Evolutionary conservation across 768 basidiomycete species (phyloP), one percentile per base, ranked within the genome.

Genomic region (Boletus pseudo-olivaceus): DNA sequence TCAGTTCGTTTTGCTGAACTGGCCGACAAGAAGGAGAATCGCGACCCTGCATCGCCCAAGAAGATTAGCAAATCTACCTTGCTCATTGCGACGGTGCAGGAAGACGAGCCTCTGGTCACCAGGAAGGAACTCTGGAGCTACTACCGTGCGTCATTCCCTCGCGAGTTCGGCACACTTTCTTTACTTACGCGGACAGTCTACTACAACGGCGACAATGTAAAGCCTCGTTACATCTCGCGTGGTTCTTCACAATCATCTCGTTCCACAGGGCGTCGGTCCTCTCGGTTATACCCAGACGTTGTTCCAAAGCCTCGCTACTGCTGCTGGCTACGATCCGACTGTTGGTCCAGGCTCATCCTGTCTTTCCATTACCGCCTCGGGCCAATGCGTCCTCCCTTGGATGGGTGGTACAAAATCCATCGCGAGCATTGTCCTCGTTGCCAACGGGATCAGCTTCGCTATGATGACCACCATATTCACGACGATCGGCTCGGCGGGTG

Each of bases 391-490:
- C 27, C 70, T 93, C 38, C 88, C 87, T 0, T 92, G 90, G 90
- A 80, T 74, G 7, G 75, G 78, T 17, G 85, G 88, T 3, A 85
- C 85, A 4, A 90, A 88, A 67, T 70, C 85, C 3, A 83, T 93
- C 35, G 81, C 85, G 12, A 88, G 89, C 41, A 72, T 92, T 27
- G 83, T 92, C n/a, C 74, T 93, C 14, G 73, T 92, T 19, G 80
- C 89, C 0, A 91, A 88, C 44, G 89, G 90, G 1, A 72, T 85
- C 48, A 83, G 83, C 62, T 93, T 91, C 57, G 87, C 86, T 11
- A 73, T 89, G 17, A 90, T 92, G 88, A 90, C 90, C 0, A 57
- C 79, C 32, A 82, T 92, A 44, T 90, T 93, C 72, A 93, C 90
- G 2, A 90, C 88, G 0, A 82, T 93, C 39, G 83, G 85, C 11